Evolutionary conservation across 1,139 yeast genomes (phyloP).

Genomic region (Torulaspora globosa): DNA sequence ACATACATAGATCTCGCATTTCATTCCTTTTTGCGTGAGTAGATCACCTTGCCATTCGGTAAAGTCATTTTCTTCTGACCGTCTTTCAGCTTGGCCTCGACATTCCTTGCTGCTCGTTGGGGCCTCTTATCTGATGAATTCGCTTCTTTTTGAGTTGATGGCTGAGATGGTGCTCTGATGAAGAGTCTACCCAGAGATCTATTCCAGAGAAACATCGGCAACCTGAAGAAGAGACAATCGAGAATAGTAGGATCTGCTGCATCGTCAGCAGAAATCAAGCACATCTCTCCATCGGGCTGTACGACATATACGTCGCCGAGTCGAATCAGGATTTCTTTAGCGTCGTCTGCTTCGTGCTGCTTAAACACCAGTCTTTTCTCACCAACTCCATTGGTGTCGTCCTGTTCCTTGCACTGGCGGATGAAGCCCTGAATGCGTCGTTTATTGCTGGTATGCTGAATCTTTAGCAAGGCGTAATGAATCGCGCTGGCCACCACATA

Average conservation of each 20-base stretch:
- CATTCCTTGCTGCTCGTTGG: slow-evolving; percentile 6
- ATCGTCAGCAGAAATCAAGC: slow-evolving; percentile 35
- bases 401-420: slow-evolving; percentile 50
- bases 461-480: slow-evolving; percentile 54
- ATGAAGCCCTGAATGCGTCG: slow-evolving; percentile 54
- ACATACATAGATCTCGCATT: slow-evolving; percentile 13
- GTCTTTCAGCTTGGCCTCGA: slow-evolving; percentile 34
- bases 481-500: slow-evolving; percentile 50
- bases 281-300: slow-evolving; percentile 46
- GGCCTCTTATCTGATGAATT: not conserved
- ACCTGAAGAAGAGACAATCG: slow-evolving; percentile 52
- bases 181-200: slow-evolving; percentile 41
- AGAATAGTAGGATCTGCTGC: slow-evolving; percentile 45
- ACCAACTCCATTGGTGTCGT: slow-evolving; percentile 54
- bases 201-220: slow-evolving; percentile 33
- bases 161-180: slow-evolving; percentile 6
- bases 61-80: slow-evolving; percentile 47
- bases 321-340: slow-evolving; percentile 60
- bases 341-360: slow-evolving; percentile 43
- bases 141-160: slow-evolving; percentile 6
- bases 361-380: slow-evolving; percentile 33
- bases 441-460: slow-evolving; percentile 58
- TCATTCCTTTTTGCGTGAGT: slow-evolving; percentile 40
- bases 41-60: slow-evolving; percentile 59
- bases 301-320: slow-evolving; percentile 68